Conservation (phyloP, 257 asterid genomes). For the Primulina tabacum region DNA sequence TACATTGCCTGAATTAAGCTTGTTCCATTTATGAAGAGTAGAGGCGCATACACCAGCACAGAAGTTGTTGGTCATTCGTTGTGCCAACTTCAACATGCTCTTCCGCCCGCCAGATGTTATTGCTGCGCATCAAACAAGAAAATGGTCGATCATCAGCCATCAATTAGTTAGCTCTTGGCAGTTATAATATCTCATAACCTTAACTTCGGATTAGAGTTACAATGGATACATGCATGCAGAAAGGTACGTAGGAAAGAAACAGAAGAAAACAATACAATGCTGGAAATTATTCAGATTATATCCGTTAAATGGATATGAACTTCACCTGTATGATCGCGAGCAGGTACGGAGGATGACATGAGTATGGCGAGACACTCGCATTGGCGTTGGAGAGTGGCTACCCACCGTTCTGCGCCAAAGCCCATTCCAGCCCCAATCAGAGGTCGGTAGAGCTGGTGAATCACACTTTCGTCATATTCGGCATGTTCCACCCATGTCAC, state of each 20-base stretch:
- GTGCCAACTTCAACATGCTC: conserved; percentile 93
- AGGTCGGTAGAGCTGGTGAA: conserved; percentile 74
- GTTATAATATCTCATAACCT: too few species aligned
- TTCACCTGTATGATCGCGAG: conserved; percentile 57
- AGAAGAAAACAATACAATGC: too few species aligned
- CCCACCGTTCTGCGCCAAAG: conserved; percentile 84
- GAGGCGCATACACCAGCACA: conserved; percentile 92
- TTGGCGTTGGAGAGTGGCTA: conserved; percentile 83
- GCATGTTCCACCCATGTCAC: conserved; percentile 92
- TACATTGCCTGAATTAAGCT: conserved; percentile 56
- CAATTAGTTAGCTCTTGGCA: background rate
- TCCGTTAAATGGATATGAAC: background rate
- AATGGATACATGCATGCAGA: too few species aligned
- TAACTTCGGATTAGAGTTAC: background rate
- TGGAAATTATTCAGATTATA: too few species aligned
- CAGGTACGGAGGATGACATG: conserved; percentile 54
- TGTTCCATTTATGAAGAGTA: conserved; percentile 88
- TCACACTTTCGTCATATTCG: conserved; percentile 68
- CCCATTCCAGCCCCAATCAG: conserved; percentile 72
- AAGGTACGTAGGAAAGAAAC: background rate
- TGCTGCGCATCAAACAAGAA: conserved; percentile 31
- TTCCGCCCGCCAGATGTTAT: conserved; percentile 72
- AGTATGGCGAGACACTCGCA: conserved; percentile 87
- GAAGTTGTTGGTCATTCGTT: conserved; percentile 89
- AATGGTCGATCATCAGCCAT: background rate